Evolutionary conservation across 140 eudicot genomes (phyloP).

Genomic region (Oenanthe javanica): DNA sequence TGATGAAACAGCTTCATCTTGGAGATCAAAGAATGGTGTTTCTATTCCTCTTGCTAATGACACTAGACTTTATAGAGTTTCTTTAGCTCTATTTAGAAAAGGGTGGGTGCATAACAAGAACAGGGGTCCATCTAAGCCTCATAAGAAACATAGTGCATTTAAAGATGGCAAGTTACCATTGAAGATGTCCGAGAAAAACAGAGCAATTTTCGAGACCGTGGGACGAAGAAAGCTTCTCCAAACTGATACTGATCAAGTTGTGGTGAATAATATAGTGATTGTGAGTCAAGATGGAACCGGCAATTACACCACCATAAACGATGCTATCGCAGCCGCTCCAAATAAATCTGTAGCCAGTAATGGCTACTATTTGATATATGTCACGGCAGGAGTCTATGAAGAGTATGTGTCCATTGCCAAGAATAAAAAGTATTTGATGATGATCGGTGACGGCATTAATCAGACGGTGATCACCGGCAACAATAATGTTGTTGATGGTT

Average conservation of each 20-base stretch:
- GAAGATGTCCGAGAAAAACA: constrained; percentile 36
- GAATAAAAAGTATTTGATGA: constrained; percentile 64
- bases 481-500: constrained; percentile 62
- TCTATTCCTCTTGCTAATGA: constrained; percentile 47
- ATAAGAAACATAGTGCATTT: constrained; percentile 21
- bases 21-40: constrained; percentile 58
- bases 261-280: constrained; percentile 39
- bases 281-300: constrained; percentile 60
- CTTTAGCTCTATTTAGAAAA: constrained; percentile 54
- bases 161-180: constrained; percentile 44
- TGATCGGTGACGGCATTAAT: constrained; percentile 81
- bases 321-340: constrained; percentile 61
- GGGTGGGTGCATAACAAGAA: constrained; percentile 57
- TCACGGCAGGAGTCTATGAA: constrained; percentile 57
- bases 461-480: constrained; percentile 76
- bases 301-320: constrained; percentile 50
- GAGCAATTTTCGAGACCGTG: constrained; percentile 31
- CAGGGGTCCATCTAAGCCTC: neutral
- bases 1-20: constrained; percentile 51
- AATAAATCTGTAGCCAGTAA: constrained; percentile 28
- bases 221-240: constrained; percentile 56
- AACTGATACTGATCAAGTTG: constrained; percentile 23
- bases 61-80: constrained; percentile 52
- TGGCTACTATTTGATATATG: constrained; percentile 57
- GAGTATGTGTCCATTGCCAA: constrained; percentile 65